phyloP scores from a whole-genome alignment of 108 stramenopile species.

The Epipyxis sp. region DNA sequence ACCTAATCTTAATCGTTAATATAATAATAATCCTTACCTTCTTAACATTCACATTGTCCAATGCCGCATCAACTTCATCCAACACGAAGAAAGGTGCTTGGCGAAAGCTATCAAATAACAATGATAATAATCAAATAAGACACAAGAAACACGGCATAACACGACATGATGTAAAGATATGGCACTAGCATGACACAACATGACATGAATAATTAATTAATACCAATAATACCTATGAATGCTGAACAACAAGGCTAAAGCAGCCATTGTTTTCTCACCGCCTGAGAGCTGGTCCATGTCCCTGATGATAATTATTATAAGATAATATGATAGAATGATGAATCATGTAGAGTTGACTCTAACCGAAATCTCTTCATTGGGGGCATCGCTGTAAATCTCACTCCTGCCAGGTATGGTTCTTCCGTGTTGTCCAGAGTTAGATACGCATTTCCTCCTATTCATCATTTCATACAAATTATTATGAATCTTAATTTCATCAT shows the following conservation, averaged over 20 bases:
- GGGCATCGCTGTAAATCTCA: slow-evolving; percentile 99
- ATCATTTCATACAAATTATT: too few species aligned
- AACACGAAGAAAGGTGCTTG: slow-evolving; percentile 83
- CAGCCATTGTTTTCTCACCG: slow-evolving; percentile 99
- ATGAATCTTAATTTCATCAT: too few species aligned
- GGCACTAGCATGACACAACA: too few species aligned
- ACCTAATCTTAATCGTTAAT: too few species aligned
- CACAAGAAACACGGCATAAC: background rate
- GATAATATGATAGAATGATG: too few species aligned
- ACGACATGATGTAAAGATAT: too few species aligned
- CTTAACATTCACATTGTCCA: slow-evolving; percentile 85
- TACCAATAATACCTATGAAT: slow-evolving; percentile 73
- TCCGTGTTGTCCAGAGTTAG: slow-evolving; percentile 79
- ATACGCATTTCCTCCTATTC: slow-evolving; percentile 72
- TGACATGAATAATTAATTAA: too few species aligned
- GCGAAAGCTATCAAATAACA: slow-evolving; percentile 36
- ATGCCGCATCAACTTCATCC: slow-evolving; percentile 85
- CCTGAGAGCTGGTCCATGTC: slow-evolving; percentile 99
- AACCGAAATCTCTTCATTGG: slow-evolving; percentile 84
- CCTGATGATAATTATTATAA: slow-evolving; percentile 62
- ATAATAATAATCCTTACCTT: slow-evolving; percentile 65
- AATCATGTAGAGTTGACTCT: too few species aligned
- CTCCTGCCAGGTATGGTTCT: slow-evolving; percentile 90
- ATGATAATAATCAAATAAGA: background rate
- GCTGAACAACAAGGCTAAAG: slow-evolving; percentile 94